phyloP scores from a whole-genome alignment of 176 grass and related monocot genomes.

The Oryza nivara region DNA sequence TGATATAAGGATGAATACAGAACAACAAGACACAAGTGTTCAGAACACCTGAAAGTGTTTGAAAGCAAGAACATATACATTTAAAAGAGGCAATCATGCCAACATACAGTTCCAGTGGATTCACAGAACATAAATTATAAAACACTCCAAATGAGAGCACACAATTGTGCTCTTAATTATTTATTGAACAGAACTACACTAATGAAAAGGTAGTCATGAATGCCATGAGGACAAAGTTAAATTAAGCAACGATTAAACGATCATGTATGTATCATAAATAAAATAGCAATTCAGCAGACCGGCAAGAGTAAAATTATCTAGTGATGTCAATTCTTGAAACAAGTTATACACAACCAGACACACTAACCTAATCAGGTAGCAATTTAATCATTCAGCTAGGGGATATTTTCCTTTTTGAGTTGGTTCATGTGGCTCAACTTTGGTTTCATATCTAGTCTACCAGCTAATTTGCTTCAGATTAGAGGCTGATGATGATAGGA shows the following conservation, averaged over 20 bases:
- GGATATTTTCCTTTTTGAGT: background rate
- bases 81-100: background rate
- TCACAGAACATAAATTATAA: background rate
- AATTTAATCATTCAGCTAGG: background rate
- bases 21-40: background rate
- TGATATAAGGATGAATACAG: background rate
- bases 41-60: background rate
- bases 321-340: slow-evolving; percentile 12
- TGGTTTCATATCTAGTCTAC: background rate
- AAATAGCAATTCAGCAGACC: background rate
- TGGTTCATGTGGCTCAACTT: background rate
- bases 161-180: too few species aligned
- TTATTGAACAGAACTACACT: background rate
- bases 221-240: background rate
- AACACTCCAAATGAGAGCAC: background rate
- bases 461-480: background rate
- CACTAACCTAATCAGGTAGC: background rate
- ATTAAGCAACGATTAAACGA: background rate
- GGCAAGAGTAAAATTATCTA: background rate
- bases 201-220: background rate
- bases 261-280: background rate
- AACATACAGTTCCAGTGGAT: background rate
- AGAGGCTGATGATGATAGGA: background rate
- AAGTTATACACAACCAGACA: background rate
- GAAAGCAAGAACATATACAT: background rate